Conservation (phyloP, 768 basidiomycete genomes). For the Rhizopogon vinicolor region DNA sequence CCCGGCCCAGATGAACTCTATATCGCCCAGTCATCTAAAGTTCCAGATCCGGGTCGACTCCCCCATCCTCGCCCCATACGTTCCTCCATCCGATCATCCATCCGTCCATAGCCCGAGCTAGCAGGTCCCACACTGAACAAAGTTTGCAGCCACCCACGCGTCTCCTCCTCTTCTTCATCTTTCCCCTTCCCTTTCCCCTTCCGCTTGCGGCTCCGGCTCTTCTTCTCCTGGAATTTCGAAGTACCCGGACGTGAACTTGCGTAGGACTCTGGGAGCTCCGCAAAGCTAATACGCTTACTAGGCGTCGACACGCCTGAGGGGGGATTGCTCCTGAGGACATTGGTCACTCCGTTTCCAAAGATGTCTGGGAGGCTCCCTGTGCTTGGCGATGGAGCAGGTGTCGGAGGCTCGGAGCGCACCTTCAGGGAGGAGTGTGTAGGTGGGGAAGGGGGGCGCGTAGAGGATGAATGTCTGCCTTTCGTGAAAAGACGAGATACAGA, state of each 20-base stretch:
- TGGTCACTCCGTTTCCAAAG: slow-evolving; percentile 26
- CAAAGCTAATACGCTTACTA: slow-evolving; percentile 70
- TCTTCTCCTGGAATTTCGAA: slow-evolving; percentile 31
- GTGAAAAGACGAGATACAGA: slow-evolving; percentile 76
- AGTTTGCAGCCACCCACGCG: slow-evolving; percentile 18
- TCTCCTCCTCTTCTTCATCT: slow-evolving; percentile 18
- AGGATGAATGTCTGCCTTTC: slow-evolving; percentile 51
- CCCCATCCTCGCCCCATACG: slow-evolving; percentile 47
- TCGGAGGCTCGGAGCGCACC: slow-evolving; percentile 29
- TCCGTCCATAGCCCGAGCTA: slow-evolving; percentile 14
- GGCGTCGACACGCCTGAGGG: slow-evolving; percentile 57
- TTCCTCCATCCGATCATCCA: slow-evolving; percentile 50
- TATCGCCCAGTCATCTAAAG: slow-evolving; percentile 56
- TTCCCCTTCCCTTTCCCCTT: slow-evolving; percentile 30
- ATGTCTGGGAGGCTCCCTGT: slow-evolving; percentile 18
- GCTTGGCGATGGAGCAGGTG: slow-evolving; percentile 33
- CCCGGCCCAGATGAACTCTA: slow-evolving; percentile 13
- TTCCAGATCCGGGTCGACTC: slow-evolving; percentile 34
- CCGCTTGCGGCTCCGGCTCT: slow-evolving; percentile 22
- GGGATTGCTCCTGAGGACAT: slow-evolving; percentile 31
- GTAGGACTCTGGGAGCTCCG: slow-evolving; percentile 68
- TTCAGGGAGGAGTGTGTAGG: slow-evolving; percentile 50
- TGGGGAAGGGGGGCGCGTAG: slow-evolving; percentile 58
- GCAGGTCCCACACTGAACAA: slow-evolving; percentile 18
- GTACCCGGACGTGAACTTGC: slow-evolving; percentile 30